A percentile compares a stretch with the other conserved stretches of the same genome.
phyloP scores from a whole-genome alignment of 2,329 filamentous ascomycete genomes.

The Cercospora brassicicola region DNA sequence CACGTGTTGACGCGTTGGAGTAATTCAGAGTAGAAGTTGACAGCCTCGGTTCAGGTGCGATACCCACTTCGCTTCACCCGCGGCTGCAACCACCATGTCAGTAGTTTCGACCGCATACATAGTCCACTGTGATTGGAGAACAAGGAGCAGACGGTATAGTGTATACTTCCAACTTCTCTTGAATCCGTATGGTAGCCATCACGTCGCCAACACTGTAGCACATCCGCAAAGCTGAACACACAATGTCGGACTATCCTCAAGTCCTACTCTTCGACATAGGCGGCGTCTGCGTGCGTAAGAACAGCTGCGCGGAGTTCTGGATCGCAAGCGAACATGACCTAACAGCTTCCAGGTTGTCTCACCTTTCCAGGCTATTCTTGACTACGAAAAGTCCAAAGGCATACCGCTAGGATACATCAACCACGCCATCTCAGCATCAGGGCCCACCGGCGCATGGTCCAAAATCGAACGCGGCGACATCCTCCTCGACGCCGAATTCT shows the following conservation, averaged over 20 bases:
- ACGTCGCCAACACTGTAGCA: neutral
- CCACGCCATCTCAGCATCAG: slow-evolving; percentile 76
- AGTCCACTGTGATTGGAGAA: neutral
- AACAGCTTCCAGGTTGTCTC: slow-evolving; percentile 67
- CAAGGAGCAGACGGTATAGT: neutral
- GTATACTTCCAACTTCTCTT: neutral
- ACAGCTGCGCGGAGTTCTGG: neutral
- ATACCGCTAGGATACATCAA: slow-evolving; percentile 92
- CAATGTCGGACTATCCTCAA: slow-evolving; percentile 53
- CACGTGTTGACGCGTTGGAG: neutral
- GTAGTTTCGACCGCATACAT: neutral
- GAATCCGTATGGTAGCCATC: neutral
- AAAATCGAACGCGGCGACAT: slow-evolving; percentile 82
- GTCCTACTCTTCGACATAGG: slow-evolving; percentile 92
- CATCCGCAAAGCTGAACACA: neutral
- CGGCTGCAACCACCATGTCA: neutral
- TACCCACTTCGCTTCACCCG: neutral
- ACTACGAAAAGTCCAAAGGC: slow-evolving; percentile 74
- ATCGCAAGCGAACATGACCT: neutral
- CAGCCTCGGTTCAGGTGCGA: neutral
- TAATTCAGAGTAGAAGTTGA: neutral
- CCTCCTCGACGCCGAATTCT: slow-evolving; percentile 72
- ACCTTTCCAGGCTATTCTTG: slow-evolving; percentile 87
- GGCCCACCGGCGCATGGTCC: slow-evolving; percentile 83
- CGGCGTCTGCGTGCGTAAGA: slow-evolving; percentile 81